phyloP scores from a whole-genome alignment of 352 stramenopile genomes.

The Phytophthora podocarpi region DNA sequence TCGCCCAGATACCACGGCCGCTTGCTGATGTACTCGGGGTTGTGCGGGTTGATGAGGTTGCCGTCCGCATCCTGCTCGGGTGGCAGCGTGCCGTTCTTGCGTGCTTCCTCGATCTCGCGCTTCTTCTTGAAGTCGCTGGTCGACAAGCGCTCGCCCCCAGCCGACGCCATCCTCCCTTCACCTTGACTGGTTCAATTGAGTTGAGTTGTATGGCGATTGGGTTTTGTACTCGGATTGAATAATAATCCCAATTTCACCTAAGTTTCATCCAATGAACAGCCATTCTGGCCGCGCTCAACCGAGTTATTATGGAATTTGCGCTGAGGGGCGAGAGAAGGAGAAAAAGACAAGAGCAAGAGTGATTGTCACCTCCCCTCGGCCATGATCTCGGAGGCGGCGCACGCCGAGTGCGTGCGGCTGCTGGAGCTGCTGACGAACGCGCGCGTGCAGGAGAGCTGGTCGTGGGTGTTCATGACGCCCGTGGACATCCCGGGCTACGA shows the following conservation, averaged over 20 bases:
- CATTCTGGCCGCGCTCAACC: neutral
- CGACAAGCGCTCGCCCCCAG: conserved; percentile 72
- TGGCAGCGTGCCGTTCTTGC: conserved; percentile 87
- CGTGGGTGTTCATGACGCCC: conserved; percentile 85
- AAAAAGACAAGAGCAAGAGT: too few relatives aligned
- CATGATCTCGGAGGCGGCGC: conserved; percentile 78
- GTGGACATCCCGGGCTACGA: conserved; percentile 77
- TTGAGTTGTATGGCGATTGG: neutral
- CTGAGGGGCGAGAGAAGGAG: neutral
- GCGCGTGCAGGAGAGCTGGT: conserved; percentile 86
- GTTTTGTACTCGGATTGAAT: neutral
- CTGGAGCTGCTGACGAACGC: conserved; percentile 82
- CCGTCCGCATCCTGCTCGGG: conserved; percentile 91
- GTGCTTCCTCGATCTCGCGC: conserved; percentile 88
- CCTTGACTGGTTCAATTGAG: neutral
- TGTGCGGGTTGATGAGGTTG: conserved; percentile 99
- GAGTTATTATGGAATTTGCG: conserved; percentile 22
- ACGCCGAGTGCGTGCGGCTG: conserved; percentile 82
- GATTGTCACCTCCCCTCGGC: conserved; percentile 10
- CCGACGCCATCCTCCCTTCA: conserved; percentile 55
- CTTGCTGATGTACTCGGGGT: conserved; percentile 99
- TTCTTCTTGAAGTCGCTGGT: conserved; percentile 89
- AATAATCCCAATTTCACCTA: neutral
- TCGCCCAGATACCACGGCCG: conserved; percentile 98
- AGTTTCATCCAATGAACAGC: conserved; percentile 2